Evolutionary conservation across 176 grass and related monocot species (phyloP), one percentile per base, ranked within the genome.

Genomic region (Avena eriantha): DNA sequence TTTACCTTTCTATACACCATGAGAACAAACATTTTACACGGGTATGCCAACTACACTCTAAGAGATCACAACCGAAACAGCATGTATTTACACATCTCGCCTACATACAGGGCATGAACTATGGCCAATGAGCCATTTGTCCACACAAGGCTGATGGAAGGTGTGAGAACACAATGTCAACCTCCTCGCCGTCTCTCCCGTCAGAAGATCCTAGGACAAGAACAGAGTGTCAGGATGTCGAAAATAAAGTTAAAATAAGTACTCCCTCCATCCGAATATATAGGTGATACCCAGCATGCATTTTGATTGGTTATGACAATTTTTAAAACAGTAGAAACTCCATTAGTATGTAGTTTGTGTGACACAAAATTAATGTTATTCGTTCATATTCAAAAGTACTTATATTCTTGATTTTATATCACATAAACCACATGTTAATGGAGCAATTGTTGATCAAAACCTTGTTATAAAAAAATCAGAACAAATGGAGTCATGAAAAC

Each of bases 71-170:
- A 10, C 33, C 10, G 1, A 13, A 23, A 80, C 10, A 13, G n/a
- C 31, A 80, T 45, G 19, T 57, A 74, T 73, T 78, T 93, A 96
- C 59, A 94, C 94, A 48, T 86, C 73, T 80, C 87, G 92, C 80
- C 94, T 90, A 77, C 90, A 97, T 36, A 97, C 92, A 49, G 94
- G 94, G 84, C 94, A 97, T 5, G 94, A 92, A 17, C 87, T 83
- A 81, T 92, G 92, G 60, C 85, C 83, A 78, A 70, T 55, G 74
- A 97, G 90, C 94, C 92, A 97, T 90, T 93, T 92, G 80, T 97
- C 92, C 61, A 97, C 85, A 9, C 92, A 94, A 55, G 73, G 68
- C 90, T 88, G 84, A 31, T 97, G 94, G 80, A 92, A 97, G 22
- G 85, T 94, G 76, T 97, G 94, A 53, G 79, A 93, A 65, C 94